Evolutionary conservation across 176 grass and related monocot genomes (phyloP), one percentile per base, ranked within the genome.

Genomic region (Saccharum officinarum): DNA sequence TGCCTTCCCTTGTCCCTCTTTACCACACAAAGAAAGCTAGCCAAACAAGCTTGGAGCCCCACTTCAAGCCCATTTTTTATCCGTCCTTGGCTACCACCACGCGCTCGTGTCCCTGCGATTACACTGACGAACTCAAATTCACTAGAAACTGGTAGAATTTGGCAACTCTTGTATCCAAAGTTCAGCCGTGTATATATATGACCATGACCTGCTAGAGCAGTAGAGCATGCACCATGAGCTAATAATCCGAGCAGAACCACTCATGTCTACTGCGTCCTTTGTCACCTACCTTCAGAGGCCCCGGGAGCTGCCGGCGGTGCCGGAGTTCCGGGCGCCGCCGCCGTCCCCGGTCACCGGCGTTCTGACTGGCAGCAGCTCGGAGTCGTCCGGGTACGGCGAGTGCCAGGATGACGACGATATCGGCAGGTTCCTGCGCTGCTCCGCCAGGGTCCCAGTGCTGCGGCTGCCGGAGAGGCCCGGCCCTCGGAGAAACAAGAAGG

Each of bases 261-360:
- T 40, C 1, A 91, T 91, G 89, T 33, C 80, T 11, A 10, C 79
- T 62, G 25, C 82, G 18, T 87, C 80, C 28, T 79, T 85, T 38
- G 71, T 38, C 31, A 76, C 66, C 60, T 83, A 79, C 82, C 78
- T 75, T 39, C 69, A 89, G 73, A 85, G 36, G 41, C 79, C 81
- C 16, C 80, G 83, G 47, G 77, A 86, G 23, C 71, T 84, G 25
- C 83, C 83, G 28, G 85, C 28, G 28, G 28, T 69, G 8, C 87
- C 82, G 40, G 91, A 91, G 70, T 91, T 91, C 74, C 78, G 91
- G 15, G 94, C 94, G 17, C 94, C 89, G 15, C 94, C 94, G 47
- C 91, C 94, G 31, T 97, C 94, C 10, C 94, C 94, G 3, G 85
- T 97, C 37, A 87, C 90, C 20, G 87, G 85, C 10, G 87, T 84